A percentile compares a stretch with the other conserved stretches of the same genome.
phyloP scores from a whole-genome alignment of 768 basidiomycete species.

The Serendipita sp. region DNA sequence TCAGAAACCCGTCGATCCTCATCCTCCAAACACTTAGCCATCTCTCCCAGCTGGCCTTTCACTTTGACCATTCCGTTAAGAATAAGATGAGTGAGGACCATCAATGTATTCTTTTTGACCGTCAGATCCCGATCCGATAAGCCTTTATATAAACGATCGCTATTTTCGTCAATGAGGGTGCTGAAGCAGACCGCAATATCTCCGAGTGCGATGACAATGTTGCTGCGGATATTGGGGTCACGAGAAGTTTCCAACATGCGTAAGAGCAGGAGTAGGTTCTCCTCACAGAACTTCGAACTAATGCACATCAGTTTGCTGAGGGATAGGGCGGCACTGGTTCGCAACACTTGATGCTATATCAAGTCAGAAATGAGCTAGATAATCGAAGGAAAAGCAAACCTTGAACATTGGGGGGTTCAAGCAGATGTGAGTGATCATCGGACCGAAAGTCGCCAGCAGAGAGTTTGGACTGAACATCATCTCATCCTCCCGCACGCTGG shows the following conservation, averaged over 20 bases:
- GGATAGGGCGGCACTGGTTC: slow-evolving; percentile 72
- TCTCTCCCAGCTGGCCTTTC: slow-evolving; percentile 96
- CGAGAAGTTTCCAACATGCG: slow-evolving; percentile 83
- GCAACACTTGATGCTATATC: slow-evolving; percentile 63
- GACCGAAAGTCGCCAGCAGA: slow-evolving; percentile 70
- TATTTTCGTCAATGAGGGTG: slow-evolving; percentile 92
- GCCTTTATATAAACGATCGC: slow-evolving; percentile 86
- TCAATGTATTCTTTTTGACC: slow-evolving; percentile 98
- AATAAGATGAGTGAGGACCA: slow-evolving; percentile 95
- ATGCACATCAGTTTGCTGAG: slow-evolving; percentile 96
- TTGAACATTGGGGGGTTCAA: slow-evolving; percentile 84
- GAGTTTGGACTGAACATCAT: slow-evolving; percentile 72
- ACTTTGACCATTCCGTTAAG: slow-evolving; percentile 99
- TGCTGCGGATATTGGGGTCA: slow-evolving; percentile 81
- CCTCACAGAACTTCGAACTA: slow-evolving; percentile 84
- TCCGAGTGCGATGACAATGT: slow-evolving; percentile 94
- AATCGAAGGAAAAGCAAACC: slow-evolving; percentile 28
- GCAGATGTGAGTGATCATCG: slow-evolving; percentile 79
- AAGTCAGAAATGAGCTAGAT: neutral
- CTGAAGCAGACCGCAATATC: slow-evolving; percentile 98
- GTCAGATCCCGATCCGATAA: slow-evolving; percentile 71
- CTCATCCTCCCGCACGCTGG: slow-evolving; percentile 69
- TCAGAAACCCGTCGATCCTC: slow-evolving; percentile 74
- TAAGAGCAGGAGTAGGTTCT: slow-evolving; percentile 76
- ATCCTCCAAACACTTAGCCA: slow-evolving; percentile 99